These are phyloP conservation scores for Sarocladiaceae sp. DNA, from an alignment of 2,329 filamentous ascomycete genomes.

Conservation along the genomic window DNA sequence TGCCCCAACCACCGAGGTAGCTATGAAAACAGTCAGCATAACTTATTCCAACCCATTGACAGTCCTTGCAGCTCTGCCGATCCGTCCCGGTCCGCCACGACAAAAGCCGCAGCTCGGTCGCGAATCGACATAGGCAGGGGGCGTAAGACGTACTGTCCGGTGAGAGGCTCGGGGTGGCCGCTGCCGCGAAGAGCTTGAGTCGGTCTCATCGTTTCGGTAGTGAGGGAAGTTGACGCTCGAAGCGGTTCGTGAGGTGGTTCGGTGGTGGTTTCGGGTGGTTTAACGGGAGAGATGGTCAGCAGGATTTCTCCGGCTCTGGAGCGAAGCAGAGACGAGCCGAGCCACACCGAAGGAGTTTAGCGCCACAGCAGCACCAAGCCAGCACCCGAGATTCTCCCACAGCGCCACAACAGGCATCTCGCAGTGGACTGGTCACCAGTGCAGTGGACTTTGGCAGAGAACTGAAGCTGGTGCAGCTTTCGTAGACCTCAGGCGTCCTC, in stretches of 20 bases:
- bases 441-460: too few species aligned
- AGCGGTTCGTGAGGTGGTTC: constrained; percentile 1
- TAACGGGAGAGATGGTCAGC: constrained; percentile 9
- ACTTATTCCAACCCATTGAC: background rate
- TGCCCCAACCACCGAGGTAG: constrained; percentile 69
- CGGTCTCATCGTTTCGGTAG: constrained; percentile 36
- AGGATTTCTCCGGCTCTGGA: constrained; percentile 8
- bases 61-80: background rate
- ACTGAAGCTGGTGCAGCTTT: constrained; percentile 2
- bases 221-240: constrained; percentile 11
- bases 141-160: constrained; percentile 8
- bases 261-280: constrained; percentile 1
- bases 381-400: constrained; percentile 7
- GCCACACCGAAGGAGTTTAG: constrained; percentile 29
- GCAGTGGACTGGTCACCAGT: too few species aligned
- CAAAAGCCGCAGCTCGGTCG: constrained; percentile 7
- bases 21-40: constrained; percentile 37
- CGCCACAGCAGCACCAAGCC: constrained; percentile 13
- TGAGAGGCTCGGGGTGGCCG: constrained; percentile 15
- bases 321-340: constrained; percentile 21
- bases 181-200: constrained; percentile 33
- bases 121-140: too few species aligned
- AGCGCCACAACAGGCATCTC: too few species aligned
- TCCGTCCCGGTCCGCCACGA: constrained; percentile 3
- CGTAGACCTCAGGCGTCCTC: constrained; percentile 2